Conservation (phyloP, 306 rosid species). For the Rosa multiflora region DNA sequence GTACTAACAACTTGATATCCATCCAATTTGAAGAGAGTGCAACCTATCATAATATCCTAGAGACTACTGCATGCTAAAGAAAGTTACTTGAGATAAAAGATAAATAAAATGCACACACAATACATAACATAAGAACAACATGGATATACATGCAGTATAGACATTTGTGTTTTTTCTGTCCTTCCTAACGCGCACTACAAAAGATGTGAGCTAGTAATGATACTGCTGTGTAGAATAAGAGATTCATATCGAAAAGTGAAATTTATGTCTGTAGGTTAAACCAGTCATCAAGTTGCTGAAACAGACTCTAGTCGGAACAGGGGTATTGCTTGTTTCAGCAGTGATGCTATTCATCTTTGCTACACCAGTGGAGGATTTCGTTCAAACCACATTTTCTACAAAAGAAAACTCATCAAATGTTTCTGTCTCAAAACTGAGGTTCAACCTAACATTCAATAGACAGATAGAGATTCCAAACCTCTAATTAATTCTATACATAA, state of each 20-base stretch:
- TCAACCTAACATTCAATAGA: conserved; percentile 59
- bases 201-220: not conserved
- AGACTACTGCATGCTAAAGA: conserved; percentile 2
- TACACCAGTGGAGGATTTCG: conserved; percentile 73
- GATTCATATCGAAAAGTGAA: conserved; percentile 19
- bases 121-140: not conserved
- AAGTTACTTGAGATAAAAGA: not conserved
- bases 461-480: conserved; percentile 15
- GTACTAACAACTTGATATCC: conserved; percentile 34
- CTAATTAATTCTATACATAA: not conserved
- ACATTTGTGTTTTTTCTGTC: not conserved
- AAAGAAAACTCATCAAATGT: conserved; percentile 41
- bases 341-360: conserved; percentile 78
- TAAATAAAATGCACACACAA: not conserved
- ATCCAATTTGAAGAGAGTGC: not conserved
- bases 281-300: conserved; percentile 87
- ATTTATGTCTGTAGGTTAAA: conserved; percentile 60
- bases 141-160: not conserved
- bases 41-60: not conserved
- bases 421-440: conserved; percentile 48
- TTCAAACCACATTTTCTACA: conserved; percentile 47
- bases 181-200: not conserved
- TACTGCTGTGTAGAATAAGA: not conserved
- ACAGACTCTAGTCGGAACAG: conserved; percentile 93
- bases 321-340: conserved; percentile 81